A percentile compares a stretch with the other conserved stretches of the same genome.
These are phyloP conservation scores for Podaxis sp. DNA, from an alignment of 768 basidiomycete species.

Conservation along the genomic window DNA sequence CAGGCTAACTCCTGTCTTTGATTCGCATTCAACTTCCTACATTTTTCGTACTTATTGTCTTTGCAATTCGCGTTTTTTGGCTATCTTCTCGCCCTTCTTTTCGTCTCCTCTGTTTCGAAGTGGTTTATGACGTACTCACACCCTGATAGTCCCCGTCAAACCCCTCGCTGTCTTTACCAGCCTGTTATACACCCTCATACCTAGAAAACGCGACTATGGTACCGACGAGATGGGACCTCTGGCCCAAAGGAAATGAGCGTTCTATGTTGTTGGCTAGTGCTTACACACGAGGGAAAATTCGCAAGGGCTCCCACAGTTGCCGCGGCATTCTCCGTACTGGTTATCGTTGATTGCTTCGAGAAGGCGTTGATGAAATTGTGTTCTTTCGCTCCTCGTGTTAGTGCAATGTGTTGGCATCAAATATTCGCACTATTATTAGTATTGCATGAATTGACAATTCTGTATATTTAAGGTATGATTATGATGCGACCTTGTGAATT, in stretches of 20 bases:
- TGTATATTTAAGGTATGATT: too few species aligned
- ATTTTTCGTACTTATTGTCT: too few species aligned
- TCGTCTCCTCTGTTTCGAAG: background rate
- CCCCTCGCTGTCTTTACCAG: constrained; percentile 18
- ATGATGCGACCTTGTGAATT: too few species aligned
- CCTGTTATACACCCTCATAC: constrained; percentile 17
- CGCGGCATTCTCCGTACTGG: background rate
- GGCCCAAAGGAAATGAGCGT: constrained; percentile 28
- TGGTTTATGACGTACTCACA: background rate
- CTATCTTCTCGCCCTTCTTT: background rate
- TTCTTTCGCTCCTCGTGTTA: constrained; percentile 26
- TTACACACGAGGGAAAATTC: background rate
- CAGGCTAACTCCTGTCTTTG: too few species aligned
- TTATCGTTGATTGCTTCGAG: constrained; percentile 14
- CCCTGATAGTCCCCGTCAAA: constrained; percentile 5
- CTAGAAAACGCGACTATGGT: constrained; percentile 18
- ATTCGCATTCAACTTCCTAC: too few species aligned
- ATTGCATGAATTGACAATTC: too few species aligned
- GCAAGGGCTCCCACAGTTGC: constrained; percentile 10
- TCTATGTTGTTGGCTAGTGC: constrained; percentile 18
- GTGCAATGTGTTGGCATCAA: constrained; percentile 26
- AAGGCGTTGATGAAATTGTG: constrained; percentile 24
- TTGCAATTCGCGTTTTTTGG: background rate
- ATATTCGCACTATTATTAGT: constrained; percentile 9
- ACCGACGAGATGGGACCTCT: constrained; percentile 29